A percentile compares a stretch with the other conserved stretches of the same genome.
Evolutionary conservation across 192 early-diverging fungal genomes (phyloP).

Genomic region (Linderina pennispora): DNA sequence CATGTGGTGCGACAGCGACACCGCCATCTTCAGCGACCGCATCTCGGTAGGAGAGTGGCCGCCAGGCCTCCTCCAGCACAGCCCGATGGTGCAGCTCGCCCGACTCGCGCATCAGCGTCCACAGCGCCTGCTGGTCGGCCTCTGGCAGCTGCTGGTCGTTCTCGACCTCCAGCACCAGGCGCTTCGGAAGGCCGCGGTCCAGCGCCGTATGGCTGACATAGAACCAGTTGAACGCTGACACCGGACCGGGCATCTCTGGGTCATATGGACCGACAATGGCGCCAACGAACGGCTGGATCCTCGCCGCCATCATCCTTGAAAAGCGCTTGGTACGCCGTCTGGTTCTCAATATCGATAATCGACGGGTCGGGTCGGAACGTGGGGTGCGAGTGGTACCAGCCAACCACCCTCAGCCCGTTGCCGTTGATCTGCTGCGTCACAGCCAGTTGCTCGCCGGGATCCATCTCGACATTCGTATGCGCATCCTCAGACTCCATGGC

Average conservation of each 20-base stretch:
- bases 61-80: slow-evolving; percentile 66
- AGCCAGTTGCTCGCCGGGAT: slow-evolving; percentile 71
- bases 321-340: slow-evolving; percentile 75
- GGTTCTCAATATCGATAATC: slow-evolving; percentile 85
- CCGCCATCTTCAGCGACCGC: slow-evolving; percentile 62
- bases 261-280: slow-evolving; percentile 90
- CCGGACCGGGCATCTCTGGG: slow-evolving; percentile 63
- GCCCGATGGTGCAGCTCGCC: slow-evolving; percentile 51
- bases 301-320: slow-evolving; percentile 57
- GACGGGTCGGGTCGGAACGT: slow-evolving; percentile 84
- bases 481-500: slow-evolving; percentile 66
- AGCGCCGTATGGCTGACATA: slow-evolving; percentile 54
- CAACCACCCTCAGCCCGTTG: slow-evolving; percentile 70
- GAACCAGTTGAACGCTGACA: slow-evolving; percentile 87
- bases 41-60: slow-evolving; percentile 62
- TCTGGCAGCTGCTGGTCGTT: slow-evolving; percentile 44
- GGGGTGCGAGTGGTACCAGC: slow-evolving; percentile 96
- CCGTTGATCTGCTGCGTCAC: slow-evolving; percentile 68
- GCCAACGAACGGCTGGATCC: slow-evolving; percentile 76
- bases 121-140: slow-evolving; percentile 48
- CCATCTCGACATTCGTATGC: slow-evolving; percentile 84
- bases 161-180: slow-evolving; percentile 54
- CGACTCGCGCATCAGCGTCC: slow-evolving; percentile 53
- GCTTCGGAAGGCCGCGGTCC: slow-evolving; percentile 59
- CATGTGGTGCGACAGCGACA: slow-evolving; percentile 63